Evolutionary conservation across 495 filamentous ascomycete species (phyloP), one percentile per base, ranked within the genome.

Genomic region (Penicillium daleae): DNA sequence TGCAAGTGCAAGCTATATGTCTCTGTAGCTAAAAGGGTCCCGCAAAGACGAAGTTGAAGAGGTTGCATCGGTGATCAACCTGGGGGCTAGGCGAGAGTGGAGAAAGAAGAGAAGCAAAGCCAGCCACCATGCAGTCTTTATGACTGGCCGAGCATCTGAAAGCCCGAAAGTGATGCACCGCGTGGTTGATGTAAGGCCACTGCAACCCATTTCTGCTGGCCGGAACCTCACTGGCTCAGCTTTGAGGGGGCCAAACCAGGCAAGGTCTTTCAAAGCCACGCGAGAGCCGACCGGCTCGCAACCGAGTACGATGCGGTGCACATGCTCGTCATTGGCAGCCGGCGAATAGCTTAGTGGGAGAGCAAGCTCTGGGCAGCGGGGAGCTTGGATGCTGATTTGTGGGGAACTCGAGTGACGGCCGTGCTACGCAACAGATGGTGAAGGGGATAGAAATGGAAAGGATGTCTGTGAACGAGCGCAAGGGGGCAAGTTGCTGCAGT

Each of bases 231-330:
- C 35, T 46, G 42, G 26, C 37, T 21, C 39, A 29, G 26, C 7
- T 31, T 22, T 27, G 24, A 21, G 19, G 42, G 42, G 42, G 42
- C 42, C 9, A 13, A 24, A n/a, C 46, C 5, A 50, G 46, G 24
- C 46, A 24, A 59, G 39, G 4, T 32, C 26, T 54, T 1, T 2
- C 9, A 6, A 57, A 59, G 58, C 49, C 51, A 66, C 33, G 60
- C 60, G 64, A 66, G 60, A 66, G 64, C 60, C 64, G 60, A 66
- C 17, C 64, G 60, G 60, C 60, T 63, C 50, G 64, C 51, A 63
- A 42, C 56, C 60, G 56, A 60, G 60, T 37, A 56, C 44, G 37
- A 58, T 26, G 12, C 10, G 22, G 33, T 22, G n/a, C 40, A 37
- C 17, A 27, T 46, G 40, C 40, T 35, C 35, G 29, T 57, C 17